Conservation (phyloP, 345 rosid genomes). For the Combretum micranthum region DNA sequence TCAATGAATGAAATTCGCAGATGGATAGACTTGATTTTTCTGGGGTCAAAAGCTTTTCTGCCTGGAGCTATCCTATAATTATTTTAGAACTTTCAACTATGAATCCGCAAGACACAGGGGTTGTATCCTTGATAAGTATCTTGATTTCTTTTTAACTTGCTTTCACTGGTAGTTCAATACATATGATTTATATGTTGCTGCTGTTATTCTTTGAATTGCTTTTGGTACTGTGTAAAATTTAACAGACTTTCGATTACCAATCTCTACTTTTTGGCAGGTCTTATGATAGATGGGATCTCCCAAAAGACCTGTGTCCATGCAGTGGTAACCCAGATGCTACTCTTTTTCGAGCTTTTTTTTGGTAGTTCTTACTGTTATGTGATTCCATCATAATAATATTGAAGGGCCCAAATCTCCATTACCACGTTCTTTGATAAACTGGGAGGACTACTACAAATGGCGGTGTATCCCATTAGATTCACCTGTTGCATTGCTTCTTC, state of each 20-base stretch:
- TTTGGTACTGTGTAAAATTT: no score
- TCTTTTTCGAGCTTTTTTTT: conserved; percentile 3
- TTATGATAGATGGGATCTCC: conserved; percentile 50
- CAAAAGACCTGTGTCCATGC: conserved; percentile 64
- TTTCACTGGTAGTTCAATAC: no score
- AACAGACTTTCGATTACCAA: background rate
- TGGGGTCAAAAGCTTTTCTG: no score
- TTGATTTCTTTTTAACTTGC: no score
- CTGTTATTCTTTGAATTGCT: no score
- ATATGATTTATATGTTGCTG: no score
- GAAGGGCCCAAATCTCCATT: conserved; percentile 50
- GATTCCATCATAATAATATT: conserved; percentile 10
- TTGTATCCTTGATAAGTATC: background rate
- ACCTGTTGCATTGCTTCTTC: conserved; percentile 83
- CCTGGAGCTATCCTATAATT: no score
- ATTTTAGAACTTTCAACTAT: no score
- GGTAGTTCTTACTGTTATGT: background rate
- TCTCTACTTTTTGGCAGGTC: conserved; percentile 24
- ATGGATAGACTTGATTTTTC: no score
- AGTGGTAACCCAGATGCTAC: conserved; percentile 27
- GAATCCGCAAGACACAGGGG: no score
- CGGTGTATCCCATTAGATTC: conserved; percentile 69
- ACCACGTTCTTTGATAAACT: conserved; percentile 26
- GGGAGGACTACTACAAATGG: conserved; percentile 80
- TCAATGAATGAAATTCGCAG: no score